Conservation (phyloP, 257 asterid species). For the Lithospermum erythrorhizon region DNA sequence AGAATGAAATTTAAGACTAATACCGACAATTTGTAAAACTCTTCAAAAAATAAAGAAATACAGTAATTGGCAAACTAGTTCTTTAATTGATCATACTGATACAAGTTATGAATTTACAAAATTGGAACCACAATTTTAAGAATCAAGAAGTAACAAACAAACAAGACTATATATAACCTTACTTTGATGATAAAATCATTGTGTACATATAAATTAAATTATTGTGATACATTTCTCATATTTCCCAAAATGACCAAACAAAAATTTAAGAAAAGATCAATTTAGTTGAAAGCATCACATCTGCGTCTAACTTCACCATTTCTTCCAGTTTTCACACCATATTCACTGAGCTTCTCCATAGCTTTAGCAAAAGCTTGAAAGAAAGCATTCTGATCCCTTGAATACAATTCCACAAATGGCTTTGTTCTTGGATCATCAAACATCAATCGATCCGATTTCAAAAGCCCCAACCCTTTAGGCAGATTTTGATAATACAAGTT, state of each 20-base stretch:
- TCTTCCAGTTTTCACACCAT: slow-evolving; percentile 53
- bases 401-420: slow-evolving; percentile 39
- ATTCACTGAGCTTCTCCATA: slow-evolving; percentile 67
- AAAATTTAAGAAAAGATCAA: background rate
- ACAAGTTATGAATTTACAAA: too few species aligned
- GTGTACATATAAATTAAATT: too few species aligned
- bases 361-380: slow-evolving; percentile 65
- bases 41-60: too few species aligned
- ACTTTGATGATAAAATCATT: background rate
- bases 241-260: background rate
- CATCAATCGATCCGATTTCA: slow-evolving; percentile 59
- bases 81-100: too few species aligned
- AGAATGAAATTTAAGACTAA: too few species aligned
- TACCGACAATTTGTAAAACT: too few species aligned
- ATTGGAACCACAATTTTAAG: too few species aligned
- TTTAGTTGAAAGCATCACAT: slow-evolving; percentile 68
- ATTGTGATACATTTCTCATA: background rate
- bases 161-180: too few species aligned
- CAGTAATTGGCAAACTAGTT: too few species aligned
- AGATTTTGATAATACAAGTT: slow-evolving; percentile 57
- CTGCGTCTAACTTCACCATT: slow-evolving; percentile 83
- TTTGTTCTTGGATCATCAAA: slow-evolving; percentile 50
- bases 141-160: too few species aligned
- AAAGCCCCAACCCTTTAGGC: slow-evolving; percentile 55
- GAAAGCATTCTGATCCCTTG: slow-evolving; percentile 43